A percentile compares a stretch with the other conserved stretches of the same genome.
Conservation (phyloP, 2,329 filamentous ascomycete species). For the Pseudogymnoascus sp. region DNA sequence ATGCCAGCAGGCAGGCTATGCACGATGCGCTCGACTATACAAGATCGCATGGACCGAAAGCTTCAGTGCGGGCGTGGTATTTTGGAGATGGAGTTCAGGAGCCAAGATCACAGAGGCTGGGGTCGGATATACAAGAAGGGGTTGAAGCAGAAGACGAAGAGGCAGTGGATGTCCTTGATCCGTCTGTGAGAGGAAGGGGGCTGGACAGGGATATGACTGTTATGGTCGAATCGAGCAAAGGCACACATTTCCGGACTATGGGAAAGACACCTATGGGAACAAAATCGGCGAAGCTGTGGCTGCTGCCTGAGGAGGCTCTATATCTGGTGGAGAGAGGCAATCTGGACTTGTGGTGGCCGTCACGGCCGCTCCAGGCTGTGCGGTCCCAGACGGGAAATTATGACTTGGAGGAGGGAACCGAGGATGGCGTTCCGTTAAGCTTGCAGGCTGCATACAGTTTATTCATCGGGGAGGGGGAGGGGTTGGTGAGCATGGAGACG, state of each 20-base stretch:
- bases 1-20: slow-evolving; percentile 79
- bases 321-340: slow-evolving; percentile 84
- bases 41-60: slow-evolving; percentile 63
- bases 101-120: slow-evolving; percentile 11
- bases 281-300: slow-evolving; percentile 63
- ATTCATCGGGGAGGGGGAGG: slow-evolving; percentile 66
- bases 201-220: slow-evolving; percentile 50
- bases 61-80: slow-evolving; percentile 64
- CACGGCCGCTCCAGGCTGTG: slow-evolving; percentile 42
- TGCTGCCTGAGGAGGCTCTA: slow-evolving; percentile 85
- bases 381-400: slow-evolving; percentile 15
- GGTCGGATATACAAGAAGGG: neutral
- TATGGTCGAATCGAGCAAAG: slow-evolving; percentile 63
- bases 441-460: slow-evolving; percentile 84
- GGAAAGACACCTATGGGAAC: slow-evolving; percentile 56
- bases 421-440: slow-evolving; percentile 73
- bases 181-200: slow-evolving; percentile 54
- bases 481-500: slow-evolving; percentile 63
- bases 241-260: slow-evolving; percentile 67
- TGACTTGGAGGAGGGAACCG: slow-evolving; percentile 41
- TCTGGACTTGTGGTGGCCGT: slow-evolving; percentile 80
- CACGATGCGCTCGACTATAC: slow-evolving; percentile 76
- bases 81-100: slow-evolving; percentile 49
- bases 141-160: slow-evolving; percentile 18
- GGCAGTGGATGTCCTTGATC: slow-evolving; percentile 19